Percentiles rank a stretch among this genome's conserved stretches.
Evolutionary conservation across 257 asterid genomes (phyloP).

Genomic region (Dorcoceras hygrometricum): DNA sequence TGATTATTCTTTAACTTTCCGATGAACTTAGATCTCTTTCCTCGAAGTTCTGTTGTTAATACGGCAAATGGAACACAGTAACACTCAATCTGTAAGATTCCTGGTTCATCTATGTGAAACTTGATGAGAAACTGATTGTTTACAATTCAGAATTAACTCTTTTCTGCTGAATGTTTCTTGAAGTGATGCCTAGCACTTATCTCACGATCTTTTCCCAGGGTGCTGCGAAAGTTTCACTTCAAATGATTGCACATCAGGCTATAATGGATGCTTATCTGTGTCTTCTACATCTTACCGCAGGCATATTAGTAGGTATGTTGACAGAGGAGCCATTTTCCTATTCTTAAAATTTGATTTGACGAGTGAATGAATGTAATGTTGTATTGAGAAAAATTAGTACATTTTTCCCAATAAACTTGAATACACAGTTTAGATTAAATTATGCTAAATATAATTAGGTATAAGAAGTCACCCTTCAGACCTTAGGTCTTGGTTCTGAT

Average conservation of each 20-base stretch:
- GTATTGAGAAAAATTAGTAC: too few relatives aligned
- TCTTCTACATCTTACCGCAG: conserved; percentile 97
- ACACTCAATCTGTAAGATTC: conserved; percentile 84
- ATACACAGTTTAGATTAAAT: too few relatives aligned
- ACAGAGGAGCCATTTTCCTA: conserved; percentile 5
- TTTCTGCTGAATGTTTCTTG: background rate
- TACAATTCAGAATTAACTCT: conserved; percentile 8
- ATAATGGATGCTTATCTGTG: conserved; percentile 97
- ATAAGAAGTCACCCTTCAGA: background rate
- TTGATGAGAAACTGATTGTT: conserved; percentile 1
- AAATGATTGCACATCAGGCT: conserved; percentile 96
- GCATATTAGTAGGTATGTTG: conserved; percentile 87
- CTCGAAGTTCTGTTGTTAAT: conserved; percentile 89
- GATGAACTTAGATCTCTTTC: conserved; percentile 64
- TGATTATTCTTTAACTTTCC: conserved; percentile 48
- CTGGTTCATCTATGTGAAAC: conserved; percentile 2
- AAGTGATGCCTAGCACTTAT: conserved; percentile 16
- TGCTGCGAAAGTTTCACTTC: conserved; percentile 94
- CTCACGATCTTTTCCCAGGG: conserved; percentile 49
- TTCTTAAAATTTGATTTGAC: background rate
- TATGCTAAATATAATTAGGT: background rate
- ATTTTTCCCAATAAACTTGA: background rate
- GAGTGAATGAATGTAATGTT: background rate
- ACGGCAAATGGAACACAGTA: conserved; percentile 96
- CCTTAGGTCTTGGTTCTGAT: background rate